Evolutionary conservation across 148 eudicot species (phyloP).

Genomic region (Camellia granthamiana): DNA sequence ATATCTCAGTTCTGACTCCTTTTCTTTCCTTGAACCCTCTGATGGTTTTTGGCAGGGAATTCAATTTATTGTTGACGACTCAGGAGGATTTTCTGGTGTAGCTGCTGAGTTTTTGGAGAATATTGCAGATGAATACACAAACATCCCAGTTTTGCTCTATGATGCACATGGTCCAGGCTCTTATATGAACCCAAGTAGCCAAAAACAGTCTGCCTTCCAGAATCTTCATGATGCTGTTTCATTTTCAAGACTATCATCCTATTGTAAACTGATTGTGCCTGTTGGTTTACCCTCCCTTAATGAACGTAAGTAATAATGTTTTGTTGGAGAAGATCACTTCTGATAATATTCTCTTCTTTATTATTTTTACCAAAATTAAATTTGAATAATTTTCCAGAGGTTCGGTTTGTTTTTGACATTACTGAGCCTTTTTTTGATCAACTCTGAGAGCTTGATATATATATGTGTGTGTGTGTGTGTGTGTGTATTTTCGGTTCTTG

Average conservation of each 20-base stretch:
- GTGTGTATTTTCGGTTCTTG: too few relatives aligned
- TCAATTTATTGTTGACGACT: slow-evolving; percentile 80
- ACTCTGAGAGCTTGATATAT: background rate
- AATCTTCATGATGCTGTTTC: slow-evolving; percentile 83
- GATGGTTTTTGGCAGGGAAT: slow-evolving; percentile 58
- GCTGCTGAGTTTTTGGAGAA: slow-evolving; percentile 72
- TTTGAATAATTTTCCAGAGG: background rate
- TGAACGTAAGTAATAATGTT: slow-evolving; percentile 43
- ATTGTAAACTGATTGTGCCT: slow-evolving; percentile 74
- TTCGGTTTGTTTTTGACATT: background rate
- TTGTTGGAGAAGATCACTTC: slow-evolving; percentile 1
- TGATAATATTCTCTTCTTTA: background rate
- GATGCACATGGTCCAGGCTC: slow-evolving; percentile 56
- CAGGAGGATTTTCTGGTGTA: slow-evolving; percentile 90
- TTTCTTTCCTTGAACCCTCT: slow-evolving; percentile 6
- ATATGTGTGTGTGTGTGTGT: too few relatives aligned
- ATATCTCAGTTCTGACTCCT: background rate
- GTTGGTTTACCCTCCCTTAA: slow-evolving; percentile 73
- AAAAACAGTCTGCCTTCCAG: slow-evolving; percentile 44
- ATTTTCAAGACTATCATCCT: slow-evolving; percentile 70
- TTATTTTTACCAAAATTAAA: background rate
- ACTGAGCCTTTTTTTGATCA: background rate
- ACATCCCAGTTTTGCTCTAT: slow-evolving; percentile 76
- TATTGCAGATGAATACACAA: slow-evolving; percentile 82
- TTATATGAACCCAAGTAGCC: slow-evolving; percentile 31